phyloP scores from a whole-genome alignment of 73 alveolate species.

The Symbiodinium pilosum region DNA sequence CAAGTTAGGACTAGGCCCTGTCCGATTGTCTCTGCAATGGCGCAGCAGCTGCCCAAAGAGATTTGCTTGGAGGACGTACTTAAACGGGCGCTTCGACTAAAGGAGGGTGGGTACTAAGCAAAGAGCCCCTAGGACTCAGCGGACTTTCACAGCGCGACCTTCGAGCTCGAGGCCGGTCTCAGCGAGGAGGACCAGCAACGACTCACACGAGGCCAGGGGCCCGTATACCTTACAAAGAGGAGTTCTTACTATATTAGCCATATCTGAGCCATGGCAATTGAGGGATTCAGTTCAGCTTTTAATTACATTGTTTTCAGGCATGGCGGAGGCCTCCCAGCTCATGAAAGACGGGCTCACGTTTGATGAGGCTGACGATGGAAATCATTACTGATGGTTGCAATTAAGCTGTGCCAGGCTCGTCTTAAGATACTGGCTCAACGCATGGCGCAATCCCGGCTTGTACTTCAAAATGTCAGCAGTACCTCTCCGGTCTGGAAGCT shows the following conservation, averaged over 20 bases:
- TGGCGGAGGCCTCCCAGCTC: conserved; percentile 65
- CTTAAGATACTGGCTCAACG: conserved; percentile 46
- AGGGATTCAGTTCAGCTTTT: no score
- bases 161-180: conserved; percentile 70
- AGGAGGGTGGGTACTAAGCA: no score
- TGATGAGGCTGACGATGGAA: conserved; percentile 18
- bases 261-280: no score
- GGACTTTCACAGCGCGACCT: conserved; percentile 34
- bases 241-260: no score
- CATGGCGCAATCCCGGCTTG: conserved; percentile 56
- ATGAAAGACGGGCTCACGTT: conserved; percentile 80
- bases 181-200: conserved; percentile 58
- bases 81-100: not conserved
- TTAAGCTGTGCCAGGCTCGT: conserved; percentile 11
- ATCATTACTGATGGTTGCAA: not conserved
- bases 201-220: conserved; percentile 31
- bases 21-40: no score
- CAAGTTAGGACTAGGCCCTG: no score
- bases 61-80: not conserved
- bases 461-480: no score
- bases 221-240: no score
- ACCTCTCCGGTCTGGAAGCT: not conserved
- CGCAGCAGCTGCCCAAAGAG: no score
- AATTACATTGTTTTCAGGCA: no score
- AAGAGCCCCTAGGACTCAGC: no score